These are phyloP conservation scores for Tremella yokohamensis DNA, from an alignment of 768 basidiomycete species.

Conservation along the genomic window DNA sequence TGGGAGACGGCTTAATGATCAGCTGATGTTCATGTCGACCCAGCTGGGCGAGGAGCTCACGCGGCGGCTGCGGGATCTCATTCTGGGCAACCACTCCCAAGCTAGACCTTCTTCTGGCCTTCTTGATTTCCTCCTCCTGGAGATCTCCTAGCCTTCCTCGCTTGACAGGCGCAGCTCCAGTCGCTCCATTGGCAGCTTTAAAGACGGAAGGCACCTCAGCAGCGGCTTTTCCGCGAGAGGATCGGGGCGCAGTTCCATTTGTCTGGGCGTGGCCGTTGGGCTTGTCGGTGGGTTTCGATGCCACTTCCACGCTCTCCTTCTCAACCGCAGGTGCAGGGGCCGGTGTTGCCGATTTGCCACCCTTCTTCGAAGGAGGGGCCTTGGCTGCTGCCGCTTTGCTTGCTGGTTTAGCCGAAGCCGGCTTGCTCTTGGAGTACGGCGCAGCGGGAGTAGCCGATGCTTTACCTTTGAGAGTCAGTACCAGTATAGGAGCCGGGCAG, in stretches of 20 bases:
- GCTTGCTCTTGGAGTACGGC: slow-evolving; percentile 4
- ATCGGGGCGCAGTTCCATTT: background rate
- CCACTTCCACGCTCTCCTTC: slow-evolving; percentile 14
- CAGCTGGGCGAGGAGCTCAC: slow-evolving; percentile 17
- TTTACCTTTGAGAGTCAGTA: background rate
- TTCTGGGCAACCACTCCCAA: slow-evolving; percentile 17
- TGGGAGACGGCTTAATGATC: slow-evolving; percentile 22
- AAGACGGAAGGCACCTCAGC: background rate
- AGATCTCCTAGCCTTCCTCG: slow-evolving; percentile 33
- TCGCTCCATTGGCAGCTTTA: slow-evolving; percentile 1
- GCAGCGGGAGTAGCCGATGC: background rate
- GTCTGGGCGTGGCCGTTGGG: slow-evolving; percentile 18
- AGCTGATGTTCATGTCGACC: no score
- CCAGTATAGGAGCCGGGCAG: no score
- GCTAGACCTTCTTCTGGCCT: slow-evolving; percentile 22
- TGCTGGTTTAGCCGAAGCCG: slow-evolving; percentile 10
- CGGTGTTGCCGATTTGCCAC: slow-evolving; percentile 15
- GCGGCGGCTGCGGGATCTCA: slow-evolving; percentile 32
- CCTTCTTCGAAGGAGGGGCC: slow-evolving; percentile 14
- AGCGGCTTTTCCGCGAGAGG: background rate
- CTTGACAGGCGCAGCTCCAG: slow-evolving; percentile 22
- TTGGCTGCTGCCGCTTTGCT: slow-evolving; percentile 8
- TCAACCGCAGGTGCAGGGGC: slow-evolving; percentile 8
- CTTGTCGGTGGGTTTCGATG: slow-evolving; percentile 6
- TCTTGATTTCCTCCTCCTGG: slow-evolving; percentile 20